Evolutionary conservation across 1,139 yeast species (phyloP), one percentile per base, ranked within the genome.

Genomic region (Hansenula sp.): DNA sequence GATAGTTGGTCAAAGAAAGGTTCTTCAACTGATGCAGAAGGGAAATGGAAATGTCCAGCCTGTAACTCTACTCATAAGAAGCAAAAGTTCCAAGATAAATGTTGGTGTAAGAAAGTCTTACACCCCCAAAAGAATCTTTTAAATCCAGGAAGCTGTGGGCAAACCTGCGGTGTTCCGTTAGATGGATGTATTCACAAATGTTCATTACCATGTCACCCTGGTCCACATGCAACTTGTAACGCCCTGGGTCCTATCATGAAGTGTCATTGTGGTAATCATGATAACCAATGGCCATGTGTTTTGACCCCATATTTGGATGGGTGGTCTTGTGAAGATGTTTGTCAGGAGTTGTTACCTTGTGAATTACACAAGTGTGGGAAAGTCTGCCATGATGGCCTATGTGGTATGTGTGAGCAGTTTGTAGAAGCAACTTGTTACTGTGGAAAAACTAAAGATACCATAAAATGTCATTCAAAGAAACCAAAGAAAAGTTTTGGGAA

Each of bases 141-240:
- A 41, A 65, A 76, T 44, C 96, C 97, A 0, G 94, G 89, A 52
- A 82, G 94, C 43, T 90, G 97, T 69, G 96, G 96, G 6, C 89
- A 84, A 60, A 71, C 88, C 1, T 89, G 97, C 64, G 73, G 74
- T 40, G 65, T 66, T 18, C 65, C 69, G 39, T 66, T 82, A 42
- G 65, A 64, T 18, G 67, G 73, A 9, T 87, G 96, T 60, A 73
- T 81, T 1, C 97, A 89, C 58, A 75, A 79, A 5, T 89, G 97
- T 57, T 65, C 86, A 4, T 65, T 79, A 10, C 71, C 74, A 17
- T 89, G 97, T 57, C 97, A 89, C 58, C 92, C 96, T 1, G 97
- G 96, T 0, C 84, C 89, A 3, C 97, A 90, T 60, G 82, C 88
- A 0, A 69, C 69, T 20, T 89, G 97, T 66, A 82, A 86, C 21